Percentiles rank a stretch among this genome's conserved stretches.
phyloP scores from a whole-genome alignment of 2,329 filamentous ascomycete species.

The Sclerotinia trifoliorum region DNA sequence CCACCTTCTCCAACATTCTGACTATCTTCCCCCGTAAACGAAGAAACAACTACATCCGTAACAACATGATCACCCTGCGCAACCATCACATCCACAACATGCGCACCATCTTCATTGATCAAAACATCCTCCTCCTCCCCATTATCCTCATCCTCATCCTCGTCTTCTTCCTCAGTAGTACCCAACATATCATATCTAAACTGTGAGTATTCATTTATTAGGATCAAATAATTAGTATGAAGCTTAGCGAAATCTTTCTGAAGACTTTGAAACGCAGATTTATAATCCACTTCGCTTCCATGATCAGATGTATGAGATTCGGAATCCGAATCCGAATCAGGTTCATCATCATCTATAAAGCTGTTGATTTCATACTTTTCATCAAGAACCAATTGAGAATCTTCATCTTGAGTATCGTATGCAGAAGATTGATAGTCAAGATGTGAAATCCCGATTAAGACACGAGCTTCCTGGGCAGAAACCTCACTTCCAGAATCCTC shows the following conservation, averaged over 20 bases:
- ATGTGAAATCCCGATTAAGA: constrained; percentile 24
- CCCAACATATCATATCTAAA: neutral
- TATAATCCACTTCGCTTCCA: neutral
- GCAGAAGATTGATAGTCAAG: constrained; percentile 36
- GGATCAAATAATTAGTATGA: neutral
- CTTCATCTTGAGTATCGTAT: constrained; percentile 37
- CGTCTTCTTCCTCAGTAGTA: neutral
- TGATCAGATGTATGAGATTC: neutral
- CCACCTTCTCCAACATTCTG: no score
- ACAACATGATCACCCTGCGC: neutral
- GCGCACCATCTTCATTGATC: neutral
- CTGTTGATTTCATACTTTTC: constrained; percentile 36
- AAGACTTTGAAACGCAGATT: neutral
- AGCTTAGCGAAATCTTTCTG: neutral
- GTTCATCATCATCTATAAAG: constrained; percentile 32
- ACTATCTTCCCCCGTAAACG: neutral
- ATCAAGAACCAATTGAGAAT: constrained; percentile 7
- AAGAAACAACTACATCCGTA: neutral
- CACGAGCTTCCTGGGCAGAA: neutral
- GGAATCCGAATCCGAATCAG: constrained; percentile 23
- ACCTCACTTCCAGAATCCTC: constrained; percentile 25
- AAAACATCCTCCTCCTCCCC: neutral
- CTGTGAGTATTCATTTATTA: neutral
- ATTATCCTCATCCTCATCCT: neutral
- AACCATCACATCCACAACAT: neutral